phyloP scores from a whole-genome alignment of 306 rosid species.

The Notholithocarpus densiflorus region DNA sequence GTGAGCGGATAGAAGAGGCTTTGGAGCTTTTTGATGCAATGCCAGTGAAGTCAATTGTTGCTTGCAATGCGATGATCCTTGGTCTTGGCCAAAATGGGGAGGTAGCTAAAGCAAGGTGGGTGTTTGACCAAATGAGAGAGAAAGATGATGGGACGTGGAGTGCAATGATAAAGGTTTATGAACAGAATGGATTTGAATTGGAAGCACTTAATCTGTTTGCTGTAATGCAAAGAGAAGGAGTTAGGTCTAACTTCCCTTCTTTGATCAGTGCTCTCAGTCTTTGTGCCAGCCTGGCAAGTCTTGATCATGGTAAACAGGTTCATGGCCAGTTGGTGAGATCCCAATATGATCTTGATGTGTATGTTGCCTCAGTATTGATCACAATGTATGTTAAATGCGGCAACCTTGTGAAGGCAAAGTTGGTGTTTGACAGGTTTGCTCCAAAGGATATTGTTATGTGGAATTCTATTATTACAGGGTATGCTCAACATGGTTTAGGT shows the following conservation, averaged over 20 bases:
- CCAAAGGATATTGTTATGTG: conserved; percentile 57
- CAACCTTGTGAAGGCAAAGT: conserved; percentile 45
- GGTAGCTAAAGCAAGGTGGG: conserved; percentile 28
- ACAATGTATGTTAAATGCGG: conserved; percentile 67
- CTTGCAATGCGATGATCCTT: conserved; percentile 51
- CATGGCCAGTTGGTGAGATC: conserved; percentile 48
- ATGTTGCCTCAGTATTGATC: conserved; percentile 47
- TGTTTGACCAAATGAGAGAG: conserved; percentile 49
- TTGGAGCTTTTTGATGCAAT: conserved; percentile 44
- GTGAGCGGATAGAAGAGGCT: conserved; percentile 53
- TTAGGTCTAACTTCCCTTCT: conserved; percentile 42
- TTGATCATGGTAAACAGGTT: conserved; percentile 51
- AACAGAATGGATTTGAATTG: conserved; percentile 46
- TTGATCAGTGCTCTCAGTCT: conserved; percentile 47
- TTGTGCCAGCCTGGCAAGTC: conserved; percentile 49
- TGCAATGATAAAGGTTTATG: conserved; percentile 52
- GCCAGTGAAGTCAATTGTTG: conserved; percentile 37
- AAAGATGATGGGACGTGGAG: conserved; percentile 53
- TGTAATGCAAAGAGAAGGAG: conserved; percentile 51
- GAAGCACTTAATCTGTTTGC: conserved; percentile 45
- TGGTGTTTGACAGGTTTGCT: conserved; percentile 39
- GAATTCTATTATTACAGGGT: conserved; percentile 67
- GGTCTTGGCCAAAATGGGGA: conserved; percentile 39
- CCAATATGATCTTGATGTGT: conserved; percentile 41
- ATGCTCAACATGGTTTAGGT: conserved; percentile 64